Conservation (phyloP, 176 grass and related monocot genomes). For the Miscanthus lutarioriparius region DNA sequence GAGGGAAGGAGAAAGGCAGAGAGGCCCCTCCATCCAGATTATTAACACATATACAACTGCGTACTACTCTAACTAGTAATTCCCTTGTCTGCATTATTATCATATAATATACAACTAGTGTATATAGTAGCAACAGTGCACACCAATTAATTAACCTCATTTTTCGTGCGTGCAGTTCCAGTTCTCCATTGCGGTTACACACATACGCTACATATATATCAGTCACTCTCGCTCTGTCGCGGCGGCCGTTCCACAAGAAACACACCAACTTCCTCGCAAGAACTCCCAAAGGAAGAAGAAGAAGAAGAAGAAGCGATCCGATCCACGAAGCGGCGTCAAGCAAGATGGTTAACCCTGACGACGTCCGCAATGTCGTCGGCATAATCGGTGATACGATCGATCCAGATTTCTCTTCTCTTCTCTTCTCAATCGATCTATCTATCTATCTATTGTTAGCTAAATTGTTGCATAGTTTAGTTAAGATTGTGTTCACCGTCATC, state of each 20-base stretch:
- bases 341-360: constrained; percentile 29
- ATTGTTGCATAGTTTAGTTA: no score
- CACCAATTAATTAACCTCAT: not conserved
- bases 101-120: no score
- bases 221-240: not conserved
- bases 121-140: not conserved
- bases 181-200: not conserved
- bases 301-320: not conserved
- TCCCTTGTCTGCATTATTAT: no score
- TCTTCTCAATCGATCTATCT: not conserved
- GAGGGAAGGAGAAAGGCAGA: constrained; percentile 4
- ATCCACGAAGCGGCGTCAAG: not conserved
- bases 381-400: constrained; percentile 30
- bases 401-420: not conserved
- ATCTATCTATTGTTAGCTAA: no score
- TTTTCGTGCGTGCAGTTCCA: not conserved
- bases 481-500: no score
- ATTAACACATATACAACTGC: no score
- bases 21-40: not conserved
- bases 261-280: not conserved
- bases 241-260: not conserved
- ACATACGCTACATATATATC: not conserved
- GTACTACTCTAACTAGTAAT: not conserved
- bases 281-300: no score
- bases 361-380: constrained; percentile 41